Conservation (phyloP, 257 asterid species). For the Gentiana straminea region DNA sequence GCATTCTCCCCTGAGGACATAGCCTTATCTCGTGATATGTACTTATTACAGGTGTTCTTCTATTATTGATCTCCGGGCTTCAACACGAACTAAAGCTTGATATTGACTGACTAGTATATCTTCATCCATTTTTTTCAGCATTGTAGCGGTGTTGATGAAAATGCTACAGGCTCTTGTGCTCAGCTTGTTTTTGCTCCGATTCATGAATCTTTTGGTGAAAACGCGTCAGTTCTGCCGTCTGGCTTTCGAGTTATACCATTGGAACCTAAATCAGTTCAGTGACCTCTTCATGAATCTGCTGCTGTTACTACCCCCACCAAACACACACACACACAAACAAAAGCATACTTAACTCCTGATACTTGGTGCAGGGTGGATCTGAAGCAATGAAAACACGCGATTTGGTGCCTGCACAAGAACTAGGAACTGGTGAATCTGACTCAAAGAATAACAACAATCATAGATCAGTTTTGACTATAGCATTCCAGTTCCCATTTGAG, state of each 20-base stretch:
- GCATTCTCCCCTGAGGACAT: slow-evolving; percentile 68
- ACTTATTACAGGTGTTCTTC: slow-evolving; percentile 57
- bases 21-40: slow-evolving; percentile 76
- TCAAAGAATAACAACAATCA: slow-evolving; percentile 31
- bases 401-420: slow-evolving; percentile 79
- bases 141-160: slow-evolving; percentile 85
- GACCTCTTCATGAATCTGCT: slow-evolving; percentile 1
- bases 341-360: too few relatives aligned
- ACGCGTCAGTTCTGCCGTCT: slow-evolving; percentile 80
- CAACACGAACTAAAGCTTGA: not conserved
- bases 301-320: not conserved
- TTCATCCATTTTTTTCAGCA: slow-evolving; percentile 30
- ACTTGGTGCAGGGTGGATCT: slow-evolving; percentile 50
- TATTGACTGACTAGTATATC: not conserved
- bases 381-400: slow-evolving; percentile 65
- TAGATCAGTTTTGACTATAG: slow-evolving; percentile 83
- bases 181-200: slow-evolving; percentile 96
- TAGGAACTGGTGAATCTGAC: slow-evolving; percentile 58
- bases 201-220: slow-evolving; percentile 87
- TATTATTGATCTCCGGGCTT: not conserved
- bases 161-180: slow-evolving; percentile 62
- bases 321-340: too few relatives aligned
- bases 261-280: slow-evolving; percentile 78
- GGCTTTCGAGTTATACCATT: slow-evolving; percentile 93
- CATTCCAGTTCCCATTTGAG: slow-evolving; percentile 90